These are phyloP conservation scores for Nemania sp. DNA, from an alignment of 2,329 filamentous ascomycete species.

Conservation along the genomic window DNA sequence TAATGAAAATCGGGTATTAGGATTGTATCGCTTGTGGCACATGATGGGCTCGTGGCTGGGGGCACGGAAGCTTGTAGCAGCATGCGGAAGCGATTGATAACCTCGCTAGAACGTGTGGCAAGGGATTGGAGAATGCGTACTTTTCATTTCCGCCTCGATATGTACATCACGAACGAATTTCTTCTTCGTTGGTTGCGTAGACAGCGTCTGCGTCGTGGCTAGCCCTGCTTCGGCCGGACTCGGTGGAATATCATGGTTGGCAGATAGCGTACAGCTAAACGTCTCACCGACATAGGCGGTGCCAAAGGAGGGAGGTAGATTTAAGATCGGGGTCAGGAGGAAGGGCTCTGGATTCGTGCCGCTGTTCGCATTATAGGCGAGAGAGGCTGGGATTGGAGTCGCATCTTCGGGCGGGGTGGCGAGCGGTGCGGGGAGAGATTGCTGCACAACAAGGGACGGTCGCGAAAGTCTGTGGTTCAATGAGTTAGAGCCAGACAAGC, in stretches of 20 bases:
- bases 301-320: conserved; percentile 90
- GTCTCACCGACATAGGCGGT: conserved; percentile 96
- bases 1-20: conserved; percentile 7
- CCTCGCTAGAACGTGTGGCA: neutral
- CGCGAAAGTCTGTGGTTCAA: conserved; percentile 76
- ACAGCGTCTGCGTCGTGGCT: conserved; percentile 19
- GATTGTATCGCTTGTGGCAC: neutral
- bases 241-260: conserved; percentile 80
- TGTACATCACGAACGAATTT: conserved; percentile 77
- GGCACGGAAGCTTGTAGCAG: neutral
- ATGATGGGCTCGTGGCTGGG: neutral
- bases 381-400: conserved; percentile 70
- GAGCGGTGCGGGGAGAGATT: conserved; percentile 66
- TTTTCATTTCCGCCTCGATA: conserved; percentile 95
- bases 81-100: neutral
- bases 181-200: conserved; percentile 50
- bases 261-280: conserved; percentile 93
- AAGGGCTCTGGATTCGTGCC: conserved; percentile 66
- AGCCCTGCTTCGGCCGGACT: conserved; percentile 15
- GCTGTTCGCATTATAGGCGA: conserved; percentile 71
- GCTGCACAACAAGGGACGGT: conserved; percentile 79
- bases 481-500: conserved; percentile 12
- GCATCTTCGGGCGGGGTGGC: conserved; percentile 55
- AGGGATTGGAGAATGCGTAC: conserved; percentile 6
- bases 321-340: conserved; percentile 74